phyloP scores from a whole-genome alignment of 2,329 filamentous ascomycete species.

The Aureobasidium sp. region DNA sequence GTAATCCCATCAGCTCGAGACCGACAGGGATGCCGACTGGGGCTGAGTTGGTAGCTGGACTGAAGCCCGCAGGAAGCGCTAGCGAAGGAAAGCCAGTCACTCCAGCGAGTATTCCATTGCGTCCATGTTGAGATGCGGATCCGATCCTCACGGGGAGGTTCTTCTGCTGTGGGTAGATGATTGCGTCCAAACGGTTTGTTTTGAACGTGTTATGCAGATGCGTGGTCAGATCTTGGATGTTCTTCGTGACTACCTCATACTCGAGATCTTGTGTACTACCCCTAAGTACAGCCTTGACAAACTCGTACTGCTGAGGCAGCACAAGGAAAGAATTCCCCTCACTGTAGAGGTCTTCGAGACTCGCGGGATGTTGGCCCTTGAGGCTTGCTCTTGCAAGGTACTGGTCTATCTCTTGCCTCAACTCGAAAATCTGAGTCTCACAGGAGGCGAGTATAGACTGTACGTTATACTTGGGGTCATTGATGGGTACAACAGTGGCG shows the following conservation, averaged over 20 bases:
- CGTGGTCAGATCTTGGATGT: conserved; percentile 48
- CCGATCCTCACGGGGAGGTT: conserved; percentile 56
- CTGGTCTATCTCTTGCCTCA: conserved; percentile 46
- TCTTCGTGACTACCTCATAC: conserved; percentile 42
- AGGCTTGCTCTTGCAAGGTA: conserved; percentile 47
- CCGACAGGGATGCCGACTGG: conserved; percentile 55
- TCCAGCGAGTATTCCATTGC: conserved; percentile 52
- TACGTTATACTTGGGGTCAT: conserved; percentile 45
- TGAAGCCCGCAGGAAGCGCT: conserved; percentile 50
- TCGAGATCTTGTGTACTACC: conserved; percentile 47
- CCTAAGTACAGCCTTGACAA: conserved; percentile 44
- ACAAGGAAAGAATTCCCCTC: conserved; percentile 48
- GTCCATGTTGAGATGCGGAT: conserved; percentile 49
- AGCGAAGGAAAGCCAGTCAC: conserved; percentile 49
- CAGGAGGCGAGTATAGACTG: conserved; percentile 41
- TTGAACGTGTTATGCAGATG: conserved; percentile 47
- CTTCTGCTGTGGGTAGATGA: conserved; percentile 60
- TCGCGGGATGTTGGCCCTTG: conserved; percentile 37
- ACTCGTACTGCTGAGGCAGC: conserved; percentile 52
- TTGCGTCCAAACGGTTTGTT: conserved; percentile 44
- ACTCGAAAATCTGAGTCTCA: conserved; percentile 58
- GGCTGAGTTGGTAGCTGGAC: conserved; percentile 41
- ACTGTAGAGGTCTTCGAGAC: conserved; percentile 45
- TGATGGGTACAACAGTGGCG: conserved; percentile 46
- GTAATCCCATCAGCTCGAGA: conserved; percentile 55